Evolutionary conservation across 495 filamentous ascomycete genomes (phyloP).

Genomic region (Staphylotrichum longicolle): DNA sequence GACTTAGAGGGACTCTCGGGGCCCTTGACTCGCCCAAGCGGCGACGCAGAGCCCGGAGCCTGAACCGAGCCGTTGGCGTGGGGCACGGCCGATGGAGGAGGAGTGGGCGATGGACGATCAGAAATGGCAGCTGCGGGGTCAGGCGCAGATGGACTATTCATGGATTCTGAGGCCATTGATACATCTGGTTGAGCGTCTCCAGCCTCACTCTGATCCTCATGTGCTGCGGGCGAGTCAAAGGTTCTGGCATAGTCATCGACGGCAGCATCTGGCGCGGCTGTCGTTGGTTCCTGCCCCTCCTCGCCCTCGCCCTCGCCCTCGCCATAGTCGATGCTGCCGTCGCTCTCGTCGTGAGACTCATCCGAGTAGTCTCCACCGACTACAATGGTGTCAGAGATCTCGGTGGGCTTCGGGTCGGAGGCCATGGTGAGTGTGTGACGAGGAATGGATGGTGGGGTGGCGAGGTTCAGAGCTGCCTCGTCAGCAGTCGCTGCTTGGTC

Average conservation of each 20-base stretch:
- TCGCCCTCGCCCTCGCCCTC: slow-evolving; percentile 35
- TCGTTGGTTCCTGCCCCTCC: slow-evolving; percentile 22
- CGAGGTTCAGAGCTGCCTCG: slow-evolving; percentile 16
- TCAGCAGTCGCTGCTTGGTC: slow-evolving; percentile 32
- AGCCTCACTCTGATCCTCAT: slow-evolving; percentile 32
- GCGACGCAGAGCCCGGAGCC: slow-evolving; percentile 8
- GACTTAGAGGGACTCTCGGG: slow-evolving; percentile 15
- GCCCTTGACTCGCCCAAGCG: slow-evolving; percentile 16
- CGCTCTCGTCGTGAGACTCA: slow-evolving; percentile 29
- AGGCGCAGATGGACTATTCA: slow-evolving; percentile 39
- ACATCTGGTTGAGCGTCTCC: slow-evolving; percentile 42
- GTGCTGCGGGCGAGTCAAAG: slow-evolving; percentile 44
- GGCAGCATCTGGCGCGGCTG: slow-evolving; percentile 30
- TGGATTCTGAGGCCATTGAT: slow-evolving; percentile 41
- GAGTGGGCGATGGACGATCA: slow-evolving; percentile 23
- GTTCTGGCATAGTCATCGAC: slow-evolving; percentile 50
- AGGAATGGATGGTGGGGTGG: not conserved
- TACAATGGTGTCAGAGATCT: slow-evolving; percentile 34
- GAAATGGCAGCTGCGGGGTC: slow-evolving; percentile 26
- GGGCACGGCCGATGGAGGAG: slow-evolving; percentile 16
- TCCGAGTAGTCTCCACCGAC: slow-evolving; percentile 33
- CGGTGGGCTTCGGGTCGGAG: slow-evolving; percentile 15
- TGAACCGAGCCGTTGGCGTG: slow-evolving; percentile 20
- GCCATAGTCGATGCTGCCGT: slow-evolving; percentile 37
- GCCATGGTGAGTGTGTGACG: slow-evolving; percentile 19